Conservation (phyloP, 176 grass and related monocot species). For the Oryza meridionalis region DNA sequence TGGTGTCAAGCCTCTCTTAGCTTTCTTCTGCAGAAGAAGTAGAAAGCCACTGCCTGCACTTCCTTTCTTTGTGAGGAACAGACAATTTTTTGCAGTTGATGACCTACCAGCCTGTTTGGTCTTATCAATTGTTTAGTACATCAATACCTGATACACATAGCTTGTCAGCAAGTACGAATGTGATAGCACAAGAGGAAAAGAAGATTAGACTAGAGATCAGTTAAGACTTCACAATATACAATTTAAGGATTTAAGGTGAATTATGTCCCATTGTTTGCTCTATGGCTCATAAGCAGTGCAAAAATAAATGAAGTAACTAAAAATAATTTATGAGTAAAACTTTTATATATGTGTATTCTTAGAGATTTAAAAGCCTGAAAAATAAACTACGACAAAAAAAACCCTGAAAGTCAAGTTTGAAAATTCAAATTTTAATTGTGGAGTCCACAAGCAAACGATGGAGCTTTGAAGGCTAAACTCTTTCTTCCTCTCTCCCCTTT, state of each 20-base stretch:
- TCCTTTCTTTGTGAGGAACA: conserved; percentile 23
- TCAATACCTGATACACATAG: neutral
- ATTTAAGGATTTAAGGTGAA: neutral
- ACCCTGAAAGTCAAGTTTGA: too few species aligned
- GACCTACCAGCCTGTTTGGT: conserved; percentile 17
- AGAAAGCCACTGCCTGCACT: conserved; percentile 29
- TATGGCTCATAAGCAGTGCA: too few species aligned
- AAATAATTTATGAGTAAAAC: too few species aligned
- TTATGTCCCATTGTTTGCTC: too few species aligned
- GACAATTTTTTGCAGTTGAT: neutral
- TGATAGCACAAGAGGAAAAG: neutral
- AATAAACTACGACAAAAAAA: too few species aligned
- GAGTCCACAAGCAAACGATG: too few species aligned
- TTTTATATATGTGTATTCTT: too few species aligned
- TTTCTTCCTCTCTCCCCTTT: neutral
- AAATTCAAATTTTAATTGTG: too few species aligned
- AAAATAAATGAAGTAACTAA: too few species aligned
- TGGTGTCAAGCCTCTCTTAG: conserved; percentile 6
- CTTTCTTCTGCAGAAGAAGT: conserved; percentile 28
- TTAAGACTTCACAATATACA: neutral
- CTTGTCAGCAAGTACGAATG: neutral
- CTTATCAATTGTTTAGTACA: neutral
- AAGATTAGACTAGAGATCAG: neutral
- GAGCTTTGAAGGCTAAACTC: neutral
- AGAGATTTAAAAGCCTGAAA: too few species aligned